Percentiles rank a stretch among this genome's conserved stretches.
Conservation (phyloP, 2,329 filamentous ascomycete species). For the Alternaria sp. region DNA sequence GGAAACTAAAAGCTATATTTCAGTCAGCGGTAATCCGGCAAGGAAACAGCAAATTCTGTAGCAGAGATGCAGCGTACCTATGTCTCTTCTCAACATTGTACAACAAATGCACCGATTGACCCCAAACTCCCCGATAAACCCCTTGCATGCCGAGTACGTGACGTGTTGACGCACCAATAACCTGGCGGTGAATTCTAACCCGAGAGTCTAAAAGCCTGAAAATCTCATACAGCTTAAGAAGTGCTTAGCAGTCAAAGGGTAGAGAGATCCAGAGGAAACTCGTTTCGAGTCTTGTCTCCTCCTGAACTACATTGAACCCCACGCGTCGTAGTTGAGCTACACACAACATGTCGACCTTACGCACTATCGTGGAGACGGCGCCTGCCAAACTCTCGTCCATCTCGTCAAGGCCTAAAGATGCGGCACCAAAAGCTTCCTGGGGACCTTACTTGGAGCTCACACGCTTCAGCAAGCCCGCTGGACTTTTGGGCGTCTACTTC, state of each 20-base stretch:
- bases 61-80: neutral
- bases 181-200: neutral
- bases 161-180: neutral
- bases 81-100: neutral
- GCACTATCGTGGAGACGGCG: slow-evolving; percentile 8
- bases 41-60: neutral
- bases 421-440: slow-evolving; percentile 7
- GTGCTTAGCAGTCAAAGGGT: neutral
- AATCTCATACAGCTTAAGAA: slow-evolving; percentile 1
- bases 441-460: slow-evolving; percentile 51
- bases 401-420: neutral
- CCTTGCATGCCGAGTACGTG: neutral
- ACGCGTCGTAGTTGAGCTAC: neutral
- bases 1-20: neutral
- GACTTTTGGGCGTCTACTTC: slow-evolving; percentile 59
- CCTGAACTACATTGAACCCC: neutral
- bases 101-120: slow-evolving; percentile 7
- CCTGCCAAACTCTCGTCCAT: neutral
- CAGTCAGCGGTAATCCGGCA: neutral
- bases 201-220: neutral
- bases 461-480: slow-evolving; percentile 53
- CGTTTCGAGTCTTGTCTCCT: neutral
- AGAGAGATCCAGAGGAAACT: neutral
- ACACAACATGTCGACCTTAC: slow-evolving; percentile 3
- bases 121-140: slow-evolving; percentile 10